These are phyloP conservation scores for Naegleria lovaniensis DNA, from an alignment of 208 protist species.

Conservation along the genomic window DNA sequence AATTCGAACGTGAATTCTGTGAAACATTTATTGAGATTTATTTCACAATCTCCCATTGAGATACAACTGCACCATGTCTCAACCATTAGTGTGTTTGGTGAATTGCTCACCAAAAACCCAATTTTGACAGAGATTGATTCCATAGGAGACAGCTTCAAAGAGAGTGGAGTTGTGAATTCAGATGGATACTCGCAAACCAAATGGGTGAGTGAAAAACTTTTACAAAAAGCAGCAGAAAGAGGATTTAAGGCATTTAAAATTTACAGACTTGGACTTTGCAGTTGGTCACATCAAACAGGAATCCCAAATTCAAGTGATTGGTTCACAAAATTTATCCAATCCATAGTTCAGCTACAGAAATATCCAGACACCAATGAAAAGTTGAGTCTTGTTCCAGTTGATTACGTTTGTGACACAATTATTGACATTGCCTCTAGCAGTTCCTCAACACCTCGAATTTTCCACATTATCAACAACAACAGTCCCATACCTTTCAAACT, in stretches of 20 bases:
- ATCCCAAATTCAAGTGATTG: neutral
- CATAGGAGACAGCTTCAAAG: neutral
- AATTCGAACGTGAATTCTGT: neutral
- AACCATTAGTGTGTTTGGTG: neutral
- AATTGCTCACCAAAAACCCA: neutral
- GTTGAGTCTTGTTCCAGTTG: neutral
- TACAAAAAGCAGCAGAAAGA: neutral
- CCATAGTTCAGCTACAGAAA: neutral
- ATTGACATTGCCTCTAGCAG: neutral
- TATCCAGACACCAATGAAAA: neutral
- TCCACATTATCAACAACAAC: neutral
- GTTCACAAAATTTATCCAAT: neutral
- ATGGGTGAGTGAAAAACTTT: neutral
- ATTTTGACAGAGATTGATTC: neutral
- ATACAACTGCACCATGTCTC: neutral
- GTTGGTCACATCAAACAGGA: neutral
- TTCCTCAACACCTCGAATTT: neutral
- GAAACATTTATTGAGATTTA: neutral
- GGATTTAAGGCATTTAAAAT: neutral
- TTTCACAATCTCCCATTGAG: neutral
- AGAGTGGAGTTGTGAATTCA: neutral
- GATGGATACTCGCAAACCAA: neutral
- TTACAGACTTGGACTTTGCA: neutral
- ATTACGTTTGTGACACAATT: neutral
- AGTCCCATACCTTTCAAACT: neutral